A percentile compares a stretch with the other conserved stretches of the same genome.
Evolutionary conservation across 345 rosid species (phyloP).

Genomic region (Corymbia maculata): DNA sequence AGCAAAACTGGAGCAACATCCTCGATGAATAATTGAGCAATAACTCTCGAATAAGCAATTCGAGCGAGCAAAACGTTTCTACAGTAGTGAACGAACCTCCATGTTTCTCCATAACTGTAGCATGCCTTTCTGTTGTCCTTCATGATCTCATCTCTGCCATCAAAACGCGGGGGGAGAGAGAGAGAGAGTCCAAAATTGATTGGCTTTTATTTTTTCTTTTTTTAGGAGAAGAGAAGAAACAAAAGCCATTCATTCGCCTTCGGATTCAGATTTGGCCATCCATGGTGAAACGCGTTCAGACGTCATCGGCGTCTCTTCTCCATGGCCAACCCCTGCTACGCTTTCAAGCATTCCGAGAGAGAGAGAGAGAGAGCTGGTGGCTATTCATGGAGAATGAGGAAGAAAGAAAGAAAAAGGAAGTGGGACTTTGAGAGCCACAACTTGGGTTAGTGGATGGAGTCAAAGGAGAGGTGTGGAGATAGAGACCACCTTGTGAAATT

Average conservation of each 20-base stretch:
- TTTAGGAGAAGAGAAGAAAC: not conserved
- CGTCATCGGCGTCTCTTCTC: not conserved
- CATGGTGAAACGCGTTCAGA: not conserved
- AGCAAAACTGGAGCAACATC: not conserved
- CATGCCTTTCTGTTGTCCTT: slow-evolving; percentile 73
- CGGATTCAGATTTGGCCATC: not conserved
- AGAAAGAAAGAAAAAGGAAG: not conserved
- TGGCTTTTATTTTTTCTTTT: not conserved
- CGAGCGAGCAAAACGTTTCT: not conserved
- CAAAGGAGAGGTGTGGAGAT: not conserved
- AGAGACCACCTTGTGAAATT: not conserved
- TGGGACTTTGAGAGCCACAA: not conserved
- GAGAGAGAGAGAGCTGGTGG: not conserved
- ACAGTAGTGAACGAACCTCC: slow-evolving; percentile 54
- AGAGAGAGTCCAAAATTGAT: not conserved
- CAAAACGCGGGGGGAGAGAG: not conserved
- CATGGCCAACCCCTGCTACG: not conserved
- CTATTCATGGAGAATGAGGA: not conserved
- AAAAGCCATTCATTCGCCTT: not conserved
- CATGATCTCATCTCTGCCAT: slow-evolving; percentile 30
- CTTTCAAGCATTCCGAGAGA: not conserved
- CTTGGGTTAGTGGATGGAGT: not conserved
- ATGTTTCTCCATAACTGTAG: slow-evolving; percentile 45
- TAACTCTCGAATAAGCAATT: too few relatives aligned
- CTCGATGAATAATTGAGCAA: too few relatives aligned